These are phyloP conservation scores for Cercospora beticola DNA, from an alignment of 2,329 filamentous ascomycete genomes.

Conservation along the genomic window DNA sequence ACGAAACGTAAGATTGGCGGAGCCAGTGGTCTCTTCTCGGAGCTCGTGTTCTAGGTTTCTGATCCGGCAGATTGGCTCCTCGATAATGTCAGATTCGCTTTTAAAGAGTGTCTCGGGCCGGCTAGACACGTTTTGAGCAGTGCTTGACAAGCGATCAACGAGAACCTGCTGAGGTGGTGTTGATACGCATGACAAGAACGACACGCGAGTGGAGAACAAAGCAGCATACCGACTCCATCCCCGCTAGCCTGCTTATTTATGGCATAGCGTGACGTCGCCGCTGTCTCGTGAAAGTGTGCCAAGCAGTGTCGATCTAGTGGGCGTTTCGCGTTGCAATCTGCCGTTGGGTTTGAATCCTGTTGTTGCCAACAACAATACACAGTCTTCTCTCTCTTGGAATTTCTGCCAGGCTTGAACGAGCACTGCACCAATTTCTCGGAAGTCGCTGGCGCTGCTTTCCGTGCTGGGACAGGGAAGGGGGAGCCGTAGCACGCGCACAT, in stretches of 20 bases:
- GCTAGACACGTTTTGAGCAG: not conserved
- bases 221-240: not conserved
- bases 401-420: not conserved
- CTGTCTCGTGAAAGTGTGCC: constrained; percentile 5
- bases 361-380: not conserved
- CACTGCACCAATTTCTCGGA: not conserved
- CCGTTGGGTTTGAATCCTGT: not conserved
- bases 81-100: not conserved
- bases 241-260: not conserved
- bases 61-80: not conserved
- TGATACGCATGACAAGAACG: not conserved
- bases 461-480: not conserved
- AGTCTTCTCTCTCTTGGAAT: not conserved
- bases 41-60: not conserved
- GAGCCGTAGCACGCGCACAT: not conserved
- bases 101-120: not conserved
- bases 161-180: not conserved
- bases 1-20: not conserved
- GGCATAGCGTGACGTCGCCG: not conserved
- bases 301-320: not conserved
- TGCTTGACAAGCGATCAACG: not conserved
- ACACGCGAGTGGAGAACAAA: not conserved
- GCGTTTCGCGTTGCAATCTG: not conserved
- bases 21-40: not conserved
- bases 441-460: not conserved